phyloP scores from a whole-genome alignment of 805 yeast genomes.

The Saccharomycopsis sp. region DNA sequence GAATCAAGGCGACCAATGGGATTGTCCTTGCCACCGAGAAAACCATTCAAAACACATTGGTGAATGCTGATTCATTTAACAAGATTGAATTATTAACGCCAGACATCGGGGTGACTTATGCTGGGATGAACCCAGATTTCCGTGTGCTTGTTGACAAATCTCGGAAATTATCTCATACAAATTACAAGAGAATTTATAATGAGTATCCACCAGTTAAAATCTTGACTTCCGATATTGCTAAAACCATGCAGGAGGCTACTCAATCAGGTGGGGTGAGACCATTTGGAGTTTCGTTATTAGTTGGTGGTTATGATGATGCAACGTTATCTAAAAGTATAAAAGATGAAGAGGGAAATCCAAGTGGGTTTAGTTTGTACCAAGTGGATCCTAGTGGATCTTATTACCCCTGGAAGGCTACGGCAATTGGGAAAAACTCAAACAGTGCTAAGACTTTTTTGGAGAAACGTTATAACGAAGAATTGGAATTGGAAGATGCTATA shows the following conservation, averaged over 20 bases:
- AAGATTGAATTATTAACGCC: conserved; percentile 86
- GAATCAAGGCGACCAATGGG: conserved; percentile 92
- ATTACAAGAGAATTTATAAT: conserved; percentile 87
- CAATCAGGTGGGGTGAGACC: conserved; percentile 99
- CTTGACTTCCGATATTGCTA: conserved; percentile 89
- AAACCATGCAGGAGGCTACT: conserved; percentile 97
- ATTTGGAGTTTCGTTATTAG: conserved; percentile 90
- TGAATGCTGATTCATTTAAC: conserved; percentile 64
- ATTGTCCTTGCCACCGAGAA: conserved; percentile 95
- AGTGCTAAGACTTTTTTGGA: conserved; percentile 97
- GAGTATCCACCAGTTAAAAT: conserved; percentile 97
- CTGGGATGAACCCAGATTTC: conserved; percentile 99
- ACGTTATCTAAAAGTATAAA: conserved; percentile 31
- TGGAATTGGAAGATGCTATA: conserved; percentile 96
- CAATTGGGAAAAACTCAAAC: conserved; percentile 91
- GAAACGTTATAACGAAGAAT: conserved; percentile 96
- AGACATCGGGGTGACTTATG: conserved; percentile 90
- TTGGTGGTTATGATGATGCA: conserved; percentile 85
- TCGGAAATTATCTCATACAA: conserved; percentile 86
- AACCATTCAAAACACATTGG: conserved; percentile 72
- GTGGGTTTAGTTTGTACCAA: conserved; percentile 77
- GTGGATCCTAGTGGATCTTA: conserved; percentile 97
- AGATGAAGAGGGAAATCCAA: conserved; percentile 25
- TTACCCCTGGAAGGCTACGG: conserved; percentile 99
- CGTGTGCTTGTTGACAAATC: conserved; percentile 91